Evolutionary conservation across 768 basidiomycete genomes (phyloP).

Genomic region (Macrolepiota fuliginosa): DNA sequence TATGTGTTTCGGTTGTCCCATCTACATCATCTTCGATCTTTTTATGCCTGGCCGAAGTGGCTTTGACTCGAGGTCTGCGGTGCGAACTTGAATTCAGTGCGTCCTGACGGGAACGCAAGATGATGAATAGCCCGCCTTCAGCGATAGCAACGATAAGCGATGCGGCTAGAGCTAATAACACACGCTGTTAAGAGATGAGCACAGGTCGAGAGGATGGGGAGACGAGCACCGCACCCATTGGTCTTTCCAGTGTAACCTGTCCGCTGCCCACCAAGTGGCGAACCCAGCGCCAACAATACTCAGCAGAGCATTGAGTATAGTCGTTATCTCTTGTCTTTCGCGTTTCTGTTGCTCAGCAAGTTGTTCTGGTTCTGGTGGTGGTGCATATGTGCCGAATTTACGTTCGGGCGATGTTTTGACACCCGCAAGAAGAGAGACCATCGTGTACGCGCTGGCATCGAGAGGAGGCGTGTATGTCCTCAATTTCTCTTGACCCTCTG

Average conservation of each 20-base stretch:
- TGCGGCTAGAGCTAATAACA: conserved; percentile 57
- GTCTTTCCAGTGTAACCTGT: conserved; percentile 56
- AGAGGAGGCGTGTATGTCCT: conserved; percentile 33
- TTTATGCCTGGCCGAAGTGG: conserved; percentile 26
- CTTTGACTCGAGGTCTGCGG: conserved; percentile 18
- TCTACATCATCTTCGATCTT: conserved; percentile 31
- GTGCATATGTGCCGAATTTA: conserved; percentile 53
- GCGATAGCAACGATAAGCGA: conserved; percentile 68
- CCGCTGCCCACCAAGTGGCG: conserved; percentile 74
- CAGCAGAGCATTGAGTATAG: conserved; percentile 67
- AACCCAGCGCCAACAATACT: conserved; percentile 66
- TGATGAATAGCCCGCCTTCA: conserved; percentile 68
- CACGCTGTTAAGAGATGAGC: conserved; percentile 38
- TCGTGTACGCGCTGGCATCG: conserved; percentile 55
- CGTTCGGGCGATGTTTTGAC: conserved; percentile 76
- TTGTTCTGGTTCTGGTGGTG: conserved; percentile 45
- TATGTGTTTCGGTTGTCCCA: conserved; percentile 13
- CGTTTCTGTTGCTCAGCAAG: conserved; percentile 41
- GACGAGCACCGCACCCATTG: conserved; percentile 64
- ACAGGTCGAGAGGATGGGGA: not conserved
- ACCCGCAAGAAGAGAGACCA: conserved; percentile 77
- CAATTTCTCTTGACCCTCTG: conserved; percentile 39
- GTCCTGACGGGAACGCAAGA: conserved; percentile 60
- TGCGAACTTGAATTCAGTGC: conserved; percentile 7
- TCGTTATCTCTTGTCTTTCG: conserved; percentile 67